Evolutionary conservation across 441 rosid genomes (phyloP).

Genomic region (Gossypium schwendimanii): DNA sequence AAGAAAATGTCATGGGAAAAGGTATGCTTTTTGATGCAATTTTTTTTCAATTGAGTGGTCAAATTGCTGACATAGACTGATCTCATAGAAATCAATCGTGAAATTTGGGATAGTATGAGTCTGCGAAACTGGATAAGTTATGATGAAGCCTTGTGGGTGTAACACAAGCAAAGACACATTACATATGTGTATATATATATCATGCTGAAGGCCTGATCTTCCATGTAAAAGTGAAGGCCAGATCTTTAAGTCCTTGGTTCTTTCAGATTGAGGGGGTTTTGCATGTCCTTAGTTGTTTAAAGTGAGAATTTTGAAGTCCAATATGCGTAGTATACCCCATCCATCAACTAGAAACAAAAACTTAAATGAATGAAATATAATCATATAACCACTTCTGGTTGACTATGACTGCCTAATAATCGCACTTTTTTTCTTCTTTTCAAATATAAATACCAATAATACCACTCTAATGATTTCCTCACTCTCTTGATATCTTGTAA

Average conservation of each 20-base stretch:
- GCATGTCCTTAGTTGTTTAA: neutral
- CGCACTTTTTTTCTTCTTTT: neutral
- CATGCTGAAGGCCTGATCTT: neutral
- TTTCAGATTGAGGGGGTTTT: neutral
- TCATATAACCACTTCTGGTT: neutral
- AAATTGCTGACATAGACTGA: constrained; percentile 14
- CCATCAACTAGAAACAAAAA: neutral
- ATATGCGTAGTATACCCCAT: neutral
- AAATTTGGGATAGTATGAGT: neutral
- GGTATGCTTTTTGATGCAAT: constrained; percentile 46
- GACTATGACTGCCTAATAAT: neutral
- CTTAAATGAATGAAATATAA: neutral
- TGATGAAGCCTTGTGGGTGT: neutral
- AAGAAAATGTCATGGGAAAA: constrained; percentile 77
- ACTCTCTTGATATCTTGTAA: neutral
- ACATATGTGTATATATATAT: neutral
- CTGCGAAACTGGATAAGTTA: neutral
- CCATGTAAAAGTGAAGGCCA: neutral
- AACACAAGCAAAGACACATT: neutral
- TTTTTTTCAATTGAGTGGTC: constrained; percentile 15
- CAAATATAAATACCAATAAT: constrained; percentile 6
- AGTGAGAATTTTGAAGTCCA: neutral
- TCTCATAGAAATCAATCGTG: neutral
- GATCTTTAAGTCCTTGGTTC: neutral
- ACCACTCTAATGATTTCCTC: neutral